Conservation (phyloP, 148 eudicot species). For the Amaranthus palmeri region DNA sequence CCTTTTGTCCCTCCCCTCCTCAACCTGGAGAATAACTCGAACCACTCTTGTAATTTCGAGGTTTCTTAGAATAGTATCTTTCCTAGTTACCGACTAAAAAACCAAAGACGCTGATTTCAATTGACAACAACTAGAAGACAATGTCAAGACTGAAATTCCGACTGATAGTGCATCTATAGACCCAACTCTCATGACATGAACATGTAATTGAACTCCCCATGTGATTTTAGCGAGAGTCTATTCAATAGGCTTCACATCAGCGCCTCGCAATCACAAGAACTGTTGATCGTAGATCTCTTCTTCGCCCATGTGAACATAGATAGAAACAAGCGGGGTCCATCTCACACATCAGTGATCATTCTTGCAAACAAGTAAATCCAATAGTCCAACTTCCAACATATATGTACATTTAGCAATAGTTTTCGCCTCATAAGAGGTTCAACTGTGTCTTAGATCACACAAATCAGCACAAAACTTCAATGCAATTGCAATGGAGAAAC, state of each 20-base stretch:
- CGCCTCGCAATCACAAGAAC: conserved; percentile 51
- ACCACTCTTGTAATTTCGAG: conserved; percentile 70
- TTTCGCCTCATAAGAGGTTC: no score
- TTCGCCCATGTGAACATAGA: conserved; percentile 60
- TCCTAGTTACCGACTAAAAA: conserved; percentile 45
- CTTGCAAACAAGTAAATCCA: conserved; percentile 58
- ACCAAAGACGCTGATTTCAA: conserved; percentile 40
- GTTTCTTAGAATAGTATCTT: conserved; percentile 75
- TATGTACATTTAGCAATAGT: conserved; percentile 72
- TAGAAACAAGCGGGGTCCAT: conserved; percentile 66
- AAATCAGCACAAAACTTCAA: no score
- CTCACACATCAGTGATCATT: conserved; percentile 70
- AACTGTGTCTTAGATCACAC: no score
- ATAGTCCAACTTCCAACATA: conserved; percentile 66
- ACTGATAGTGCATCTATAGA: conserved; percentile 49
- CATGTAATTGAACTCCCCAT: conserved; percentile 69
- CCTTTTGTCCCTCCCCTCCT: conserved; percentile 46
- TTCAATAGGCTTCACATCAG: conserved; percentile 51
- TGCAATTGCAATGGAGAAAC: no score
- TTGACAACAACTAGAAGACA: conserved; percentile 69
- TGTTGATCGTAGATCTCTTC: conserved; percentile 40
- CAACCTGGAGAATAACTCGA: conserved; percentile 53
- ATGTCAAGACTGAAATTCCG: conserved; percentile 61
- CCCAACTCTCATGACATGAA: conserved; percentile 51
- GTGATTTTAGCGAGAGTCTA: conserved; percentile 43